phyloP scores from a whole-genome alignment of 1,284 basidiomycete species.

The Peniophora sp. region DNA sequence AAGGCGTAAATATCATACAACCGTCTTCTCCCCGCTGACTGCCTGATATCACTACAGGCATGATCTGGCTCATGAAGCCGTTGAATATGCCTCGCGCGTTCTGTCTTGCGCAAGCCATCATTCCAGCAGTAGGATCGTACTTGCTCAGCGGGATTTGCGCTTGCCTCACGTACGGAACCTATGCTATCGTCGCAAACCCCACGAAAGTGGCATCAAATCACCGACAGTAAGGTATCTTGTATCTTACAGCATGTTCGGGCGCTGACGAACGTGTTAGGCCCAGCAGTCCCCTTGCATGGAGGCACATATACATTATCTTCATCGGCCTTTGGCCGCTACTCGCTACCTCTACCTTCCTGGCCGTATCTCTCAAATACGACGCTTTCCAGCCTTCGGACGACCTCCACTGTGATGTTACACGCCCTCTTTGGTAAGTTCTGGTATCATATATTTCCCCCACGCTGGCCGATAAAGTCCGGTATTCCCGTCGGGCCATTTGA shows the following conservation, averaged over 20 bases:
- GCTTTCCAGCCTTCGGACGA: conserved; percentile 38
- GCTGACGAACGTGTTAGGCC: conserved; percentile 17
- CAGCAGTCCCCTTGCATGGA: conserved; percentile 21
- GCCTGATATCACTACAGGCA: conserved; percentile 30
- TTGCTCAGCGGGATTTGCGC: conserved; percentile 42
- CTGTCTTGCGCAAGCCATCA: conserved; percentile 43
- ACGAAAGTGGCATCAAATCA: conserved; percentile 17
- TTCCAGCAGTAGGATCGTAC: conserved; percentile 38
- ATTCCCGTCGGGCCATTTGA: too few relatives aligned
- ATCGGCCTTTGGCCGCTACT: conserved; percentile 39
- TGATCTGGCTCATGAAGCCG: conserved; percentile 58
- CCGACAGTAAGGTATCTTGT: conserved; percentile 30
- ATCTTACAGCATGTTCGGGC: conserved; percentile 13
- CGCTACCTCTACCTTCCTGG: conserved; percentile 33
- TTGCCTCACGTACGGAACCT: conserved; percentile 42
- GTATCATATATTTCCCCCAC: neutral
- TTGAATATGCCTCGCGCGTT: conserved; percentile 46
- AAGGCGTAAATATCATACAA: conserved; percentile 5
- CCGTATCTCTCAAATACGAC: conserved; percentile 33
- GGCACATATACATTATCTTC: conserved; percentile 30
- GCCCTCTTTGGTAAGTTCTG: conserved; percentile 45
- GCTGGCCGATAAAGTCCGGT: conserved; percentile 8
- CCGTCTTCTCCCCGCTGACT: neutral
- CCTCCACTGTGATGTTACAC: conserved; percentile 46
- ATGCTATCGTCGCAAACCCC: conserved; percentile 27